Evolutionary conservation across 2,329 filamentous ascomycete genomes (phyloP).

Genomic region (Tolypocladium tropicale): DNA sequence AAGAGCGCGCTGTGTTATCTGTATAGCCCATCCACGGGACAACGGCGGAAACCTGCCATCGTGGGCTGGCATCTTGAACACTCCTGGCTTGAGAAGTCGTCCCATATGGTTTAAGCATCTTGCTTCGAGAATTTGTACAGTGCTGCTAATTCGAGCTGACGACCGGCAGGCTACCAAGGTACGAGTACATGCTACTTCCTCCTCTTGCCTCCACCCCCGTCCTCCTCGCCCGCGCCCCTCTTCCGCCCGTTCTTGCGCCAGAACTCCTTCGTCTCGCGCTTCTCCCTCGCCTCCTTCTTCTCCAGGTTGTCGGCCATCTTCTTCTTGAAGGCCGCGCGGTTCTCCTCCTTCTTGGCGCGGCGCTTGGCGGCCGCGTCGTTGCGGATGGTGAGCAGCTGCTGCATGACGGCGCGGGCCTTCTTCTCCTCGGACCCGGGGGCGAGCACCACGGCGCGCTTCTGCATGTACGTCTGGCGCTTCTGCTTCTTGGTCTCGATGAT

Average conservation of each 20-base stretch:
- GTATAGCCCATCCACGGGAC: no score
- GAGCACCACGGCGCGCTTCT: conserved; percentile 87
- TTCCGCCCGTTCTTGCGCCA: conserved; percentile 85
- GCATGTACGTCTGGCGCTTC: conserved; percentile 76
- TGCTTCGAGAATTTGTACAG: not conserved
- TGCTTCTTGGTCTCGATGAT: conserved; percentile 74
- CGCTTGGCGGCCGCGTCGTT: conserved; percentile 87
- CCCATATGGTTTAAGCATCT: no score
- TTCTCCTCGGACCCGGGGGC: conserved; percentile 76
- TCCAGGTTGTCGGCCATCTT: conserved; percentile 75
- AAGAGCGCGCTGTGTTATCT: no score
- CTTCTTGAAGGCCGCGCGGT: conserved; percentile 67
- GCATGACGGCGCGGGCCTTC: conserved; percentile 78
- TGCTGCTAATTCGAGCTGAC: not conserved
- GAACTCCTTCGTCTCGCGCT: conserved; percentile 83
- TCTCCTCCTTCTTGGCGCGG: conserved; percentile 76
- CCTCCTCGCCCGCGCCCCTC: conserved; percentile 34
- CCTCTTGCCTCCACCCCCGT: conserved; percentile 23
- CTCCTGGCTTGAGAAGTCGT: no score
- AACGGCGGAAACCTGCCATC: no score
- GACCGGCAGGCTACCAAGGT: not conserved
- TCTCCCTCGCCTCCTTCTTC: conserved; percentile 79
- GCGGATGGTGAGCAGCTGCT: conserved; percentile 81
- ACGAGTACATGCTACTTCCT: no score
- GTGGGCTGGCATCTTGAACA: no score